Base-by-base conservation (phyloP, 2,329 filamentous ascomycete species). In the Aspergillus sp. region DNA sequence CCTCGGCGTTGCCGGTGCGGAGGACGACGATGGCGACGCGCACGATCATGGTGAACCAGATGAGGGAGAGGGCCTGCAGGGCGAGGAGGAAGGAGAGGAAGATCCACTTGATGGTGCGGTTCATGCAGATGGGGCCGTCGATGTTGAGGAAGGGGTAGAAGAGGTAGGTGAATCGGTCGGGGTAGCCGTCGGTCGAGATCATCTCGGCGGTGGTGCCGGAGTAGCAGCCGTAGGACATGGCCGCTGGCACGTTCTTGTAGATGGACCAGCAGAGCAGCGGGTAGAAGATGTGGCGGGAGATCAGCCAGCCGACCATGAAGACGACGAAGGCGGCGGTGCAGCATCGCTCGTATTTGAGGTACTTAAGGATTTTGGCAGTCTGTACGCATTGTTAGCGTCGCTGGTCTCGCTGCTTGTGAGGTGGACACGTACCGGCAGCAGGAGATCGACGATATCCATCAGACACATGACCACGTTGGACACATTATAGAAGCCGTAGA, bases 341-440 rank as follows among this genome's bases (percentile, higher is more conserved):
- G 49, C 86, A 73, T 3, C 76, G 86, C 56, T 84, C 83, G 72
- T 82, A 90, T 55, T 88, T 87, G 47, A 91, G 77, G 69, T 97
- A 99, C 71, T 96, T 96, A 61, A 97, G 83, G 64, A 92, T 89
- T 73, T 99, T 99, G 61, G 94, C 94, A 26, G 85, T 77, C 90
- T 95, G 55, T 46, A 7, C 4, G 11, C 19, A 19, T 2, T 9
- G 13, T 38, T n/a, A n/a, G 14, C 14, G 35, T 38, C 35, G 7
- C 35, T 38, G 8, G 35, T 38, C 35, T 8, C 14, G 11, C 16
- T 38, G 16, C 13, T n/a, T n/a, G 35, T 3, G 35, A 14, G 33
- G 33, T 13, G 6, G 20, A 2, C 35, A 63, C 87, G 69, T 78
- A 96, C 90, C 42, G 93, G 88, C 38, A 99, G 80, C 55, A 96